phyloP scores from a whole-genome alignment of 1,284 basidiomycete genomes.

The Heterobasidion annosum region DNA sequence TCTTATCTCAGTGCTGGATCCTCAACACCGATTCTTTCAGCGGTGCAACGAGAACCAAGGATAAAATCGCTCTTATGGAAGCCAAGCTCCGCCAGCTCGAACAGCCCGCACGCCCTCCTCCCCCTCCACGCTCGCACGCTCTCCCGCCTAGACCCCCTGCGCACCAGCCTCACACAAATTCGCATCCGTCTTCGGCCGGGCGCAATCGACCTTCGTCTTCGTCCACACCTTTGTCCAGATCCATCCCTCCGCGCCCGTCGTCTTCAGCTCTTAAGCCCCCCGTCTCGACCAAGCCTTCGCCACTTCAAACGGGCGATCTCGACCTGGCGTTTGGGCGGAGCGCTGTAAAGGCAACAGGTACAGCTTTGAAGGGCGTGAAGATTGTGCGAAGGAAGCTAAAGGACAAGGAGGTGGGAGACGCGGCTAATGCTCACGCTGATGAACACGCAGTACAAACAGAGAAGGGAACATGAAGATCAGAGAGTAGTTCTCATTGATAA shows the following conservation, averaged over 20 bases:
- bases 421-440: too few relatives aligned
- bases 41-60: conserved; percentile 48
- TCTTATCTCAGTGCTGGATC: background rate
- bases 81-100: conserved; percentile 84
- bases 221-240: background rate
- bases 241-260: background rate
- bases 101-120: conserved; percentile 7
- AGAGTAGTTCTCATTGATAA: too few relatives aligned
- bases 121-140: conserved; percentile 10
- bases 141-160: conserved; percentile 15
- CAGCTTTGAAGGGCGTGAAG: conserved; percentile 2
- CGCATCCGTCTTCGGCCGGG: conserved; percentile 22
- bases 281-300: background rate
- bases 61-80: conserved; percentile 93
- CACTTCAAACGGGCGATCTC: background rate
- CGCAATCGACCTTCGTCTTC: background rate
- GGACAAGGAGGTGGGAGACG: background rate
- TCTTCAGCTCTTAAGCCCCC: background rate
- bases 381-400: conserved; percentile 1
- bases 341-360: background rate
- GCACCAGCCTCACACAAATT: conserved; percentile 46
- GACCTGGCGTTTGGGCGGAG: background rate
- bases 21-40: background rate
- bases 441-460: too few relatives aligned
- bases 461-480: too few relatives aligned